Base-by-base conservation (phyloP, 805 yeast species). In the Osmozyma mogii region DNA sequence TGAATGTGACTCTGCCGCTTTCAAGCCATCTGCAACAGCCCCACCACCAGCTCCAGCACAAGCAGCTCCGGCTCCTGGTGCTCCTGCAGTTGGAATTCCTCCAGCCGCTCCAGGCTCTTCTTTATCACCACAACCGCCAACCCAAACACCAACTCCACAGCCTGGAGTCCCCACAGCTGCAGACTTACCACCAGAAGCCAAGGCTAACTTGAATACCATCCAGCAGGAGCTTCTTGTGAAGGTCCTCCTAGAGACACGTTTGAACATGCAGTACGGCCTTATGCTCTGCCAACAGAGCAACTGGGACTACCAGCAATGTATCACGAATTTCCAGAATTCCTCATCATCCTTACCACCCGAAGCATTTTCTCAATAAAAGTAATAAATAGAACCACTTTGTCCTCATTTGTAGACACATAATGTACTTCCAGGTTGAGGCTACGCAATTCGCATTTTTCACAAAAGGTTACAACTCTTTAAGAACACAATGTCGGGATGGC, bases 201-300 rank as follows among this genome's bases (percentile, higher is more conserved):
- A 66, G 30, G 50, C 69, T 4, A 72, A 68, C 19, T 56, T 79
- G 25, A 65, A 53, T 22, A 65, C 68, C 0, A 50, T 56, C 5
- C 94, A 82, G 50, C 75, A 78, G 38, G 78, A 76, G 33, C 53
- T 84, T 4, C 65, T 84, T 11, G 67, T 70, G 14, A 78, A 71
- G 45, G 57, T 89, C 15, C 72, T 80, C 56, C 52, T 68, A 16
- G 84, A 80, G 38, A 88, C 96, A 0, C 74, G 76, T 28, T 62
- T 88, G 42, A 87, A 72, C 41, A 63, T 82, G n/a, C 82, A 83
- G 44, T 88, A 77, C 52, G 83, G 89, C 0, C 58, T 76, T 16
- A 73, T 88, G 82, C 68, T 92, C 22, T 79, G 87, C 34, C 87
- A 85, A 50, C 95, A 87, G 53, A 84, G 95, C 46, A 69, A 72